These are phyloP conservation scores for Lolium multiflorum DNA, from an alignment of 176 grass and related monocot species.

Conservation along the genomic window DNA sequence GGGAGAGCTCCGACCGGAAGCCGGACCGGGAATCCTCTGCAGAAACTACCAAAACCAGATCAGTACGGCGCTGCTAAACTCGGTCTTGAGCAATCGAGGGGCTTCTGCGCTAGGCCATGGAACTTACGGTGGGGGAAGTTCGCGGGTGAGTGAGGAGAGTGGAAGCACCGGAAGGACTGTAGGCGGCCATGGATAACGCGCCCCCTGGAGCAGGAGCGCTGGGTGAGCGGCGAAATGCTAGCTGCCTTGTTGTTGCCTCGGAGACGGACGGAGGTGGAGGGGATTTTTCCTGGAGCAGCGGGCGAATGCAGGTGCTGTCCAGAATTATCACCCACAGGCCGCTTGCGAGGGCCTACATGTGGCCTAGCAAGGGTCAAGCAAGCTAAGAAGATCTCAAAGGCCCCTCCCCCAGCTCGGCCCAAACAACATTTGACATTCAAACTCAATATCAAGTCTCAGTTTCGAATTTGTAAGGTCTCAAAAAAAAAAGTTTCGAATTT, in stretches of 20 bases:
- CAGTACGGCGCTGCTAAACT: not conserved
- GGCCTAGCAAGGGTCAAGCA: too few relatives aligned
- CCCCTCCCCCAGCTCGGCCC: too few relatives aligned
- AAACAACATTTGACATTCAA: too few relatives aligned
- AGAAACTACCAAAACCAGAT: not conserved
- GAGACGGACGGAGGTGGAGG: not conserved
- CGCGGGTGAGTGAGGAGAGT: not conserved
- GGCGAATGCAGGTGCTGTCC: too few relatives aligned
- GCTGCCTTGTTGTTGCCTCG: constrained; percentile 4
- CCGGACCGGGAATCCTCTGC: not conserved
- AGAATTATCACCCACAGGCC: not conserved
- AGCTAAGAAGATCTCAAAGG: too few relatives aligned
- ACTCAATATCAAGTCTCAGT: too few relatives aligned
- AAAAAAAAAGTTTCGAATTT: too few relatives aligned
- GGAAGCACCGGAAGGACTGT: not conserved
- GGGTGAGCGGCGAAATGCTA: not conserved
- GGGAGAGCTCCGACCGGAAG: constrained; percentile 9
- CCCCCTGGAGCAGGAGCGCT: not conserved
- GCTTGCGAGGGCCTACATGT: not conserved
- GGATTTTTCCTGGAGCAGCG: not conserved
- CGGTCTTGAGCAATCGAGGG: not conserved
- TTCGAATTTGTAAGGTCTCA: too few relatives aligned
- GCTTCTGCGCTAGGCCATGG: not conserved
- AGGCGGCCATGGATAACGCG: constrained; percentile 52
- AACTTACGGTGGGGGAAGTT: constrained; percentile 35